Conservation (phyloP, 441 rosid species). For the Gossypium schwendimanii region DNA sequence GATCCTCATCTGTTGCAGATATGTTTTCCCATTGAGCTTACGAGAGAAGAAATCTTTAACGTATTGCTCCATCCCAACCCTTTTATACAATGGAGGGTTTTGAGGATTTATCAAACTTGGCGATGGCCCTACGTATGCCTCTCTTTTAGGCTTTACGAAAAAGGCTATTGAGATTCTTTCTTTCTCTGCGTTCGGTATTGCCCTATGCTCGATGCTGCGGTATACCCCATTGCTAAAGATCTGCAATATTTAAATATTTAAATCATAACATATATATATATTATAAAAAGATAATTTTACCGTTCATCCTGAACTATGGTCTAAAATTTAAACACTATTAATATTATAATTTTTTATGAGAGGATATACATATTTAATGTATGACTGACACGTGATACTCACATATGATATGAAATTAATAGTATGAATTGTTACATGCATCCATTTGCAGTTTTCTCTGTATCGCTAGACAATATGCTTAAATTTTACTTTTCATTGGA, state of each 20-base stretch:
- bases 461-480: no score
- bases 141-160: slow-evolving; percentile 30
- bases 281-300: neutral
- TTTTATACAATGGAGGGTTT: slow-evolving; percentile 30
- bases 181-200: slow-evolving; percentile 13
- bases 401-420: no score
- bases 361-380: no score
- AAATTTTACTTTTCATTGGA: no score
- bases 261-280: neutral
- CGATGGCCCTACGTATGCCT: slow-evolving; percentile 35
- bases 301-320: neutral
- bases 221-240: slow-evolving; percentile 33
- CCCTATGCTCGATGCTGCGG: slow-evolving; percentile 29
- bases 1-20: slow-evolving; percentile 28
- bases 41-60: slow-evolving; percentile 21
- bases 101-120: slow-evolving; percentile 17
- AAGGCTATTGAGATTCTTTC: slow-evolving; percentile 29
- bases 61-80: slow-evolving; percentile 24
- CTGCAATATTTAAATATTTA: slow-evolving; percentile 12
- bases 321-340: neutral
- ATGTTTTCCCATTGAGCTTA: slow-evolving; percentile 24
- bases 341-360: no score
- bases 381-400: no score
- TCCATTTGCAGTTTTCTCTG: no score
- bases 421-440: no score